Percentiles rank a stretch among this genome's conserved stretches.
These are phyloP conservation scores for Aspergillus homomorphus DNA, from an alignment of 495 filamentous ascomycete genomes.

Conservation along the genomic window DNA sequence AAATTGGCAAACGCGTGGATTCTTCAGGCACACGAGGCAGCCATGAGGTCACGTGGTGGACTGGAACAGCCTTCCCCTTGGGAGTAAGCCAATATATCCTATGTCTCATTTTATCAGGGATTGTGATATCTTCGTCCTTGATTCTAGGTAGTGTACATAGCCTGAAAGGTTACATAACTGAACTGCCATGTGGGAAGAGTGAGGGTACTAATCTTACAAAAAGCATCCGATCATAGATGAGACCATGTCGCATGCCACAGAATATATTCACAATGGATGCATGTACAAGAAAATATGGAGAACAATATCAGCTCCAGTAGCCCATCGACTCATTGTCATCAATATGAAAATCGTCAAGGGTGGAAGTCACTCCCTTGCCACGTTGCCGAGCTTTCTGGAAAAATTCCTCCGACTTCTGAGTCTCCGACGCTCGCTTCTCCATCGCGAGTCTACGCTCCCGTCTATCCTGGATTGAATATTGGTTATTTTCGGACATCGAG, in stretches of 20 bases:
- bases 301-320: neutral
- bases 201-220: too few species aligned
- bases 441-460: slow-evolving; percentile 33
- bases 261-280: neutral
- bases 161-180: too few species aligned
- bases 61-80: neutral
- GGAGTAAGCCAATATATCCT: too few species aligned
- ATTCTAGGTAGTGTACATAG: too few species aligned
- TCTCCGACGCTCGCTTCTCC: slow-evolving; percentile 32
- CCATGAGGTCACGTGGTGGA: slow-evolving; percentile 44
- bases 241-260: too few species aligned
- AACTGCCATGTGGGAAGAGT: too few species aligned
- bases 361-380: slow-evolving; percentile 33
- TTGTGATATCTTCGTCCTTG: too few species aligned
- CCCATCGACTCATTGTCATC: slow-evolving; percentile 15
- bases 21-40: slow-evolving; percentile 24
- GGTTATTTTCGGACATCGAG: slow-evolving; percentile 22
- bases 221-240: too few species aligned
- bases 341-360: slow-evolving; percentile 34
- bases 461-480: slow-evolving; percentile 27
- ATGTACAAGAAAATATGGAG: neutral
- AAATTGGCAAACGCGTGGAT: slow-evolving; percentile 18
- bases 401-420: slow-evolving; percentile 32
- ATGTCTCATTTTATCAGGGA: too few species aligned
- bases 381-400: slow-evolving; percentile 37